Base-by-base conservation (phyloP, 2,329 filamentous ascomycete genomes). In the Pestalotiopsis sp. region DNA sequence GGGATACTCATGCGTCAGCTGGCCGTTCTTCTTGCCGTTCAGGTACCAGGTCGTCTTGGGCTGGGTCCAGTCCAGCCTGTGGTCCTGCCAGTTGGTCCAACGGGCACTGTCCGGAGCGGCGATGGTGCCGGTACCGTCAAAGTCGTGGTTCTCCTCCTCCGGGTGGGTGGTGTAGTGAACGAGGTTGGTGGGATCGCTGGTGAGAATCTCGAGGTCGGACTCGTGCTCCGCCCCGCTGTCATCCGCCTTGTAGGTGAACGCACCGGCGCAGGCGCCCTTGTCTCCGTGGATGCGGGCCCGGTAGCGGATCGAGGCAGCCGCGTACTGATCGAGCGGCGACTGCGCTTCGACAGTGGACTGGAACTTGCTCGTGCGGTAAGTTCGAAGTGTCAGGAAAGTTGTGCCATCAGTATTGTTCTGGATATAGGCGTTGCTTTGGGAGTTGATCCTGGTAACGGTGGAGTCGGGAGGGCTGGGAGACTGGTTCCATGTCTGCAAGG, bases 31-130 rank as follows among this genome's bases (percentile, higher is more conserved):
- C 59, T 23, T 62, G 25, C 59, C 59, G n/a, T 62, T 62, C 13
- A 62, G 59, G 31, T 62, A 62, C 59, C 59, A 62, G 36, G 59
- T 62, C 31, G 59, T 38, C 59, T 62, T 36, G 59, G 59, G 59
- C 17, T 62, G 59, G 4, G 59, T 62, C 59, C 59, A 62, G 59
- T 62, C 59, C 14, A 62, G 25, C 17, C 59, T 31, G 59, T 62
- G 59, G 12, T 62, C 59, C 59, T 62, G 59, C 27, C 27, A 62
- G 25, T 39, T 62, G 59, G 25, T 62, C 59, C 59, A 62, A 13
- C 31, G 11, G 36, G 11, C 13, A n/a, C 59, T 20, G 31, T 62
- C 59, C 3, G 12, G 14, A 4, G 25, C 27, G 27, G 14, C 59
- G 31, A 62, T 62, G 2, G 59, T n/a, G 31, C 38, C 38, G 14